Evolutionary conservation across 108 stramenopile species (phyloP), one percentile per base, ranked within the genome.

Genomic region (Cyclotella sp.): DNA sequence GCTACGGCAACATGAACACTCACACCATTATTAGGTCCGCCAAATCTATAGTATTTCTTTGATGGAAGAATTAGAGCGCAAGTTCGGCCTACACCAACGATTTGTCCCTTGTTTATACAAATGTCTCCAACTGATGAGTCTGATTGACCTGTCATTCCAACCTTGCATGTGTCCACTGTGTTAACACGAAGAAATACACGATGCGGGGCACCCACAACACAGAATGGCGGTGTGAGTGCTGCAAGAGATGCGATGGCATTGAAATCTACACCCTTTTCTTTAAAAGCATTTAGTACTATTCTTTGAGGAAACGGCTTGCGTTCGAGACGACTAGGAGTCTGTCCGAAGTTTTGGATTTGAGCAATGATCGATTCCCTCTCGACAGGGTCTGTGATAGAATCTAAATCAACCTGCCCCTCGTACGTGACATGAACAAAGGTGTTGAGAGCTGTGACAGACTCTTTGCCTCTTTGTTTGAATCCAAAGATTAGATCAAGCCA

Each of bases 401-500:
- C 95, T 21, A 97, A 68, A 77, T 99, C 97, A 29, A 99, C 97
- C 66, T 97, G 91, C 24, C 98, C 98, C 72, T 97, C 97, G 79
- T 99, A 99, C 11, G 97, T 99, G 27, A 98, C 89, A 81, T 98
- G 97, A 30, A 97, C 97, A 86, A 98, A 99, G 3, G 91, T 94
- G 75, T 99, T 99, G 63, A 94, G 67, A 16, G 91, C 73, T 14
- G 77, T 68, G 0, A 95, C 90, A n/a, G 97, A 97, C 68, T 97
- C 93, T 29, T 78, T 78, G 16, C 96, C 93, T 34, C 95, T 85
- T 75, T 96, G 95, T 74, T 97, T 97, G 87, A 78, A 95, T 2
- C 99, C 99, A 77, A 99, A 99, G 22, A 99, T 94, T 28, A 99
- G 89, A 85, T 98, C 99, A 7, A 97, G 72, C 99, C 99, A 99